phyloP scores from a whole-genome alignment of 1,284 basidiomycete species.

The Cystobasidiaceae sp. region DNA sequence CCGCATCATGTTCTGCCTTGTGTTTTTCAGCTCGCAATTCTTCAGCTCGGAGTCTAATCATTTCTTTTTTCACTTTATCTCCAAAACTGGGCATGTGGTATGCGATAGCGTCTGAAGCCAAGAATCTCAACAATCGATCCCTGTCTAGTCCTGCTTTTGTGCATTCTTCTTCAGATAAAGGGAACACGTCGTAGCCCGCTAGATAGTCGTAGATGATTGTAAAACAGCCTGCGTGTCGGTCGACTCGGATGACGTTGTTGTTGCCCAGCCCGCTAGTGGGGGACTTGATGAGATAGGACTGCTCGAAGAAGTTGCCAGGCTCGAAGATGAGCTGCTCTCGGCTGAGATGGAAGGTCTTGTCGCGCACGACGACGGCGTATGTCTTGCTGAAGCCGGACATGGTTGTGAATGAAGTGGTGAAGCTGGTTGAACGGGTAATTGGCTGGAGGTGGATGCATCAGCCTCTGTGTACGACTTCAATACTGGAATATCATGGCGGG shows the following conservation, averaged over 20 bases:
- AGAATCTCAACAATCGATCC: constrained; percentile 1
- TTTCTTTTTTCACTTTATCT: constrained; percentile 8
- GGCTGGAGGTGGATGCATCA: too few species aligned
- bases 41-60: constrained; percentile 11
- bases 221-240: constrained; percentile 14
- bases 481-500: too few species aligned
- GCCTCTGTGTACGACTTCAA: too few species aligned
- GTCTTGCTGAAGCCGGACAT: constrained; percentile 5
- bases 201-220: constrained; percentile 1
- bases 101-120: constrained; percentile 1
- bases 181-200: constrained; percentile 9
- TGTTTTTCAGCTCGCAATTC: neutral
- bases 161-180: constrained; percentile 10
- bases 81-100: neutral
- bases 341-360: constrained; percentile 12
- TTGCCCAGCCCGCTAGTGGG: neutral
- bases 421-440: too few species aligned
- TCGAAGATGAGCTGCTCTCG: constrained; percentile 16
- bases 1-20: neutral
- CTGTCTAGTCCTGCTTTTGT: constrained; percentile 4
- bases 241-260: constrained; percentile 11
- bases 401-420: too few species aligned
- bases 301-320: constrained; percentile 4
- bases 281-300: constrained; percentile 2
- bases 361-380: constrained; percentile 3